Evolutionary conservation across 371 early-diverging fungal genomes (phyloP).

Genomic region (Sporodiniella umbellata): DNA sequence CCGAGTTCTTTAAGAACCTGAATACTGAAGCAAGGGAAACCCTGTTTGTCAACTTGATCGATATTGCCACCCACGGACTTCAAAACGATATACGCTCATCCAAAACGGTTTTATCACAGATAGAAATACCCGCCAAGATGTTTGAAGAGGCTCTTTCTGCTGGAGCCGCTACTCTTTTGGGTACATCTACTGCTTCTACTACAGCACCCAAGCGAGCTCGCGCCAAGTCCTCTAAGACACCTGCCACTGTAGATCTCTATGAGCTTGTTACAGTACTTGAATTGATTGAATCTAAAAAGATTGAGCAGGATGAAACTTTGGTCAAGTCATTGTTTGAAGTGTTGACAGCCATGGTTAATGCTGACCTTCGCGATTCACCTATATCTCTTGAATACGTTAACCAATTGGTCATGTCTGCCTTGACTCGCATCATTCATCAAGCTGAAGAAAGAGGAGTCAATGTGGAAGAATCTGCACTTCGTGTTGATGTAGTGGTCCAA

Average conservation of each 20-base stretch:
- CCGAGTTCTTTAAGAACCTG: constrained; percentile 51
- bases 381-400: constrained; percentile 83
- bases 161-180: constrained; percentile 25
- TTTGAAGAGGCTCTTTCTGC: constrained; percentile 23
- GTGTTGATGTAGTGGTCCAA: constrained; percentile 87
- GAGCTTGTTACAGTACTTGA: constrained; percentile 68
- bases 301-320: constrained; percentile 44
- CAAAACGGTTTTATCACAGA: constrained; percentile 52
- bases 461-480: constrained; percentile 51
- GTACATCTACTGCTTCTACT: constrained; percentile 1
- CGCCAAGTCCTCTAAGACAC: constrained; percentile 7
- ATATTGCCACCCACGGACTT: constrained; percentile 62
- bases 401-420: constrained; percentile 77
- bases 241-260: constrained; percentile 36
- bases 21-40: constrained; percentile 42
- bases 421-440: constrained; percentile 65
- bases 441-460: constrained; percentile 42
- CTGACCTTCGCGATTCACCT: constrained; percentile 50
- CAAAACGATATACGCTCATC: constrained; percentile 57
- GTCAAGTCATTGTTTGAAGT: constrained; percentile 74
- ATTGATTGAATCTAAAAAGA: constrained; percentile 60
- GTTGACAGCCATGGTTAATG: constrained; percentile 65
- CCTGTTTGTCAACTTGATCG: constrained; percentile 60
- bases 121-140: constrained; percentile 54
- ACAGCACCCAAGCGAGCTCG: constrained; percentile 34